Evolutionary conservation across 495 filamentous ascomycete genomes (phyloP), one percentile per base, ranked within the genome.

Genomic region (Penicillium diatomitis): DNA sequence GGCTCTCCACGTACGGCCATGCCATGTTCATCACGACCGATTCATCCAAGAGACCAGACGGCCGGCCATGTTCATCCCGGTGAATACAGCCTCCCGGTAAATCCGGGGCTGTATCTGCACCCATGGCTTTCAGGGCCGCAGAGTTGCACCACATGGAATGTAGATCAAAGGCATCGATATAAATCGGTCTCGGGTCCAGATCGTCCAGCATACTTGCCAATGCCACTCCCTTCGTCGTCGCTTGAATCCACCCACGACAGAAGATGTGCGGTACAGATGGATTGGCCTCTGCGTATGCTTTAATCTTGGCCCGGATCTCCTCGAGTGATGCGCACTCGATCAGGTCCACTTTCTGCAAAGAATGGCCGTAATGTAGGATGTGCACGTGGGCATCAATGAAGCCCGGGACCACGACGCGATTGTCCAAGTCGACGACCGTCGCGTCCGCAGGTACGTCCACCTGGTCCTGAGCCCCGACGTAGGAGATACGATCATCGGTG

Each of bases 341-440:
- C 4, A 85, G 67, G 44, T 75, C 66, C 31, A 77, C 62, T 55
- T 83, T 83, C 48, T 69, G 72, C 12, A 82, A 69, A 0, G 81
- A 74, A 33, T 78, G 73, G 6, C 80, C 81, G 34, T 81, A 71
- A 28, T 82, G 71, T 51, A 83, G 63, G 29, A 85, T 68, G 50
- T 85, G 81, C 56, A 82, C 75, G 56, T 85, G 81, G 3, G 73
- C 77, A 53, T 85, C 81, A 41, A 85, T 76, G 54, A 85, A 85
- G 28, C 80, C 79, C 0, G 82, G 82, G 32, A 83, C 60, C 8
- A 84, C 63, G 28, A 75, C 71, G 20, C 62, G 64, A 35, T 71
- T 62, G 1, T 66, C 41, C 11, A 85, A 63, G 52, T 82, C 73
- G 47, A 65, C 60, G 3, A 62, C 36, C 4, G 38, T 53, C 1